A percentile compares a stretch with the other conserved stretches of the same genome.
These are phyloP conservation scores for Helianthus annuus DNA, from an alignment of 129 eudicot species.

Conservation along the genomic window HanXRQr2.0-SUNRISE NC_035447.2:7053065-7053564, in stretches of 20 bases:
- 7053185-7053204: constrained; percentile 10
- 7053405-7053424: constrained; percentile 3
- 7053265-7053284: constrained; percentile 5
- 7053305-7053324: constrained; percentile 7
- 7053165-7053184: constrained; percentile 12
- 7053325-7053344: constrained; percentile 11
- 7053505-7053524: constrained; percentile 4
- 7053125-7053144: constrained; percentile 7
- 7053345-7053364: constrained; percentile 9
- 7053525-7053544: not conserved
- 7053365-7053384: not conserved
- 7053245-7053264: constrained; percentile 1
- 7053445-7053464: constrained; percentile 7
- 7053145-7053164: constrained; percentile 3
- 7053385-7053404: constrained; percentile 2
- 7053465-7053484: not conserved
- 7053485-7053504: constrained; percentile 9
- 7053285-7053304: constrained; percentile 13
- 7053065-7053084: constrained; percentile 10
- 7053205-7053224: constrained; percentile 2
- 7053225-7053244: constrained; percentile 10
- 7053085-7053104: constrained; percentile 2
- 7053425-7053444: constrained; percentile 9
- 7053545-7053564: constrained; percentile 1
- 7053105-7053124: constrained; percentile 7